Conservation (phyloP, 805 yeast species). For the Kodamaea nitidulidarum region DNA sequence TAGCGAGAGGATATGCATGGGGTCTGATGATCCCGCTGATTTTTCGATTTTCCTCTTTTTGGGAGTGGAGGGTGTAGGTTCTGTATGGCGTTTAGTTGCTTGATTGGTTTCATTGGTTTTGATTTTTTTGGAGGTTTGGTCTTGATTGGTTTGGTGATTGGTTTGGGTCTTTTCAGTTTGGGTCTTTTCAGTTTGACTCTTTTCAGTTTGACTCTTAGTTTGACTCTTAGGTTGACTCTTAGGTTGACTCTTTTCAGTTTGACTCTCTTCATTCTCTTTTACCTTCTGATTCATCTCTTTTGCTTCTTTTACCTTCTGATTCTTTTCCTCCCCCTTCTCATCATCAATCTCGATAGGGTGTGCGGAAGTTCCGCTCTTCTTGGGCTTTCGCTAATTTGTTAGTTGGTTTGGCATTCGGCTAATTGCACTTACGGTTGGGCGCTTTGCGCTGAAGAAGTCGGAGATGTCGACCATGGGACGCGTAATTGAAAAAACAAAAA, state of each 20-base stretch:
- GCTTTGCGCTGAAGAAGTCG: slow-evolving; percentile 9
- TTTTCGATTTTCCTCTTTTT: too few relatives aligned
- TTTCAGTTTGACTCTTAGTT: too few relatives aligned
- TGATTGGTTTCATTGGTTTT: slow-evolving; percentile 1
- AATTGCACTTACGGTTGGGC: slow-evolving; percentile 2
- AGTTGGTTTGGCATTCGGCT: slow-evolving; percentile 5
- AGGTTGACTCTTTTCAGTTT: too few relatives aligned
- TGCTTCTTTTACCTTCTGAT: neutral
- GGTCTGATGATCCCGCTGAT: neutral
- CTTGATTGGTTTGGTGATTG: too few relatives aligned
- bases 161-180: too few relatives aligned
- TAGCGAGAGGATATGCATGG: slow-evolving; percentile 39
- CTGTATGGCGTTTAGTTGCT: too few relatives aligned
- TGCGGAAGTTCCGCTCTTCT: neutral
- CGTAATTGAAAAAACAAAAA: neutral
- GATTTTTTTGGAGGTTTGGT: slow-evolving; percentile 1
- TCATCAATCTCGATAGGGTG: neutral
- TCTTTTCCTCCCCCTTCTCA: neutral
- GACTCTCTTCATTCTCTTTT: too few relatives aligned
- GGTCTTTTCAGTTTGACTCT: too few relatives aligned
- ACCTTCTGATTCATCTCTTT: too few relatives aligned
- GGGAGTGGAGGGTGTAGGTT: too few relatives aligned
- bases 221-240: too few relatives aligned
- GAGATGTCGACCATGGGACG: slow-evolving; percentile 10
- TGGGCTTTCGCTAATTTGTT: neutral